Conservation (phyloP, 2,329 filamentous ascomycete genomes). For the Fonsecaea nubica region DNA sequence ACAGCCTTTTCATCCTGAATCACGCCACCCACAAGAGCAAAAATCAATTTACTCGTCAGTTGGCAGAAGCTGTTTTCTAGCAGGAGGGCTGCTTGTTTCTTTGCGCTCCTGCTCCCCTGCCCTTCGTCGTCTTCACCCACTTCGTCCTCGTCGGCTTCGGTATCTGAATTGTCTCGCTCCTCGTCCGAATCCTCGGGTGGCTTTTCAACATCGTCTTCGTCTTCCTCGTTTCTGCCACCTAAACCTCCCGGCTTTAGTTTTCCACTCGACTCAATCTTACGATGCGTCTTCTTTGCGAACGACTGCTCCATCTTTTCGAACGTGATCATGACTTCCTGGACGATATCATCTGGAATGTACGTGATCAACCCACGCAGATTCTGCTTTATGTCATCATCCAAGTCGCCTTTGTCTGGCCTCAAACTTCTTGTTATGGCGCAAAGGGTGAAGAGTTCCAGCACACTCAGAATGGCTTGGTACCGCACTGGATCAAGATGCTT, state of each 20-base stretch:
- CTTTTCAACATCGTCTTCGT: constrained; percentile 40
- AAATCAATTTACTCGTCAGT: constrained; percentile 81
- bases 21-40: constrained; percentile 76
- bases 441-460: constrained; percentile 82
- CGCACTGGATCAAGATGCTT: constrained; percentile 77
- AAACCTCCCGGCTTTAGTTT: constrained; percentile 22
- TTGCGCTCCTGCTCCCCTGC: constrained; percentile 47
- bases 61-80: constrained; percentile 87
- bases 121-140: constrained; percentile 59
- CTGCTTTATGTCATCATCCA: constrained; percentile 56
- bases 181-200: constrained; percentile 60
- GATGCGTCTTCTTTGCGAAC: constrained; percentile 71
- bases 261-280: constrained; percentile 43
- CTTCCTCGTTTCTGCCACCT: constrained; percentile 15
- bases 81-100: constrained; percentile 70
- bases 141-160: constrained; percentile 80
- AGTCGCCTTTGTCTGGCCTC: constrained; percentile 39
- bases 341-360: constrained; percentile 69
- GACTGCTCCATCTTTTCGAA: constrained; percentile 78
- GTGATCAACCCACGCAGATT: constrained; percentile 70
- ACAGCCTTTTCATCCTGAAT: constrained; percentile 74
- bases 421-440: constrained; percentile 73
- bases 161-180: constrained; percentile 65
- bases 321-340: constrained; percentile 73
- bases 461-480: constrained; percentile 73